Conservation (phyloP, 2,329 filamentous ascomycete species). For the Colletotrichum sp. region DNA sequence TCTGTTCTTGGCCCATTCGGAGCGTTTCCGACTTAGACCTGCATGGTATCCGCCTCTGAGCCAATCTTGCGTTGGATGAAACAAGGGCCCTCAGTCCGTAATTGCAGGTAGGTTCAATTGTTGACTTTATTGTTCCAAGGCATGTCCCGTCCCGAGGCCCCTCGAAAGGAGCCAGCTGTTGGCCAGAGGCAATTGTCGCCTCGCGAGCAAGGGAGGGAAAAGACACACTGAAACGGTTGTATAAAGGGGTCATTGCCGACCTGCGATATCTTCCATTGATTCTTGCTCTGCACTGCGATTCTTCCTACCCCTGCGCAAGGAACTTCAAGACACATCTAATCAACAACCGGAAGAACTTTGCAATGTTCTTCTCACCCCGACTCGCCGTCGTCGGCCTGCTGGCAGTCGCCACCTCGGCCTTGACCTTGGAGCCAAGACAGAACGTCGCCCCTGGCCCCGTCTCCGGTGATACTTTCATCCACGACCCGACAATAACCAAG, state of each 20-base stretch:
- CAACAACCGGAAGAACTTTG: not conserved
- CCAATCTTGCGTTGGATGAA: not conserved
- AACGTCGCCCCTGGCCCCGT: slow-evolving; percentile 27
- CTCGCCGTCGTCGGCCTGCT: not conserved
- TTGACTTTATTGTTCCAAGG: not conserved
- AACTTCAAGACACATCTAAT: not conserved
- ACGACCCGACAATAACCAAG: slow-evolving; percentile 35
- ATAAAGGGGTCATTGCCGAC: not conserved
- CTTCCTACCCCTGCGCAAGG: not conserved
- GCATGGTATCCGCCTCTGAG: not conserved
- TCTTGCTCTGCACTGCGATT: not conserved
- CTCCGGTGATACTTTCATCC: slow-evolving; percentile 28
- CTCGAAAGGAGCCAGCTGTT: not conserved
- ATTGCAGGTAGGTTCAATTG: not conserved
- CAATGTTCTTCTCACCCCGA: not conserved
- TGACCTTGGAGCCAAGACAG: not conserved
- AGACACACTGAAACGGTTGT: not conserved
- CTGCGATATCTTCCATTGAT: rapidly evolving
- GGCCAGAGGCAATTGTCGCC: not conserved
- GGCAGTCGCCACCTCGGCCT: not conserved
- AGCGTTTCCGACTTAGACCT: not conserved
- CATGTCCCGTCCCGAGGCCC: not conserved
- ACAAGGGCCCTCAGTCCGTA: not conserved
- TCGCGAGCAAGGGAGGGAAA: not conserved
- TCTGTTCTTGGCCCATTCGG: not conserved